Evolutionary conservation across 345 rosid genomes (phyloP).

Genomic region (Microthlaspi erraticum): DNA sequence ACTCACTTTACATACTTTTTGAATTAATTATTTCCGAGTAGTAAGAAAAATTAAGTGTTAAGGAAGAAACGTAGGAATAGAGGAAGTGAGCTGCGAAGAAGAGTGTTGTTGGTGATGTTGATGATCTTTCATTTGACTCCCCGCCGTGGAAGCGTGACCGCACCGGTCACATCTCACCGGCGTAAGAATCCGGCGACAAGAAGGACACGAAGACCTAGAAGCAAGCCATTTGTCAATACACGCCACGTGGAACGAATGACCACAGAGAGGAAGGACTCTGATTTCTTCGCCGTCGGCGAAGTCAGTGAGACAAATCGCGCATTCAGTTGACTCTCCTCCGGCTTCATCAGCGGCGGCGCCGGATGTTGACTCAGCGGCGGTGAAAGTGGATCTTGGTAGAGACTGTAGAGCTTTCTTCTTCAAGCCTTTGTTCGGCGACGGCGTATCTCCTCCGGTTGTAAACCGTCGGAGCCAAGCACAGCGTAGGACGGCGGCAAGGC

Average conservation of each 20-base stretch:
- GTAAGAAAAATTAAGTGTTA: conserved; percentile 7
- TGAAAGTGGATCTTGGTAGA: conserved; percentile 68
- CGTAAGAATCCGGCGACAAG: conserved; percentile 66
- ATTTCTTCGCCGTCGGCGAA: conserved; percentile 61
- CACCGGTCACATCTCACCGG: conserved; percentile 44
- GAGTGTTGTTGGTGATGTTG: conserved; percentile 40
- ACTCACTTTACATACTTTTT: conserved; percentile 29
- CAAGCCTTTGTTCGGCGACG: conserved; percentile 60
- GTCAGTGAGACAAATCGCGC: conserved; percentile 63
- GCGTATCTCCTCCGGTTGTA: neutral
- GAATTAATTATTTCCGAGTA: neutral
- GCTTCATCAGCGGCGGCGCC: neutral
- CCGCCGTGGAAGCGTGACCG: conserved; percentile 34
- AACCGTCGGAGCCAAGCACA: conserved; percentile 62
- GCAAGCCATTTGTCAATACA: conserved; percentile 73
- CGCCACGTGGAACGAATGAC: conserved; percentile 62
- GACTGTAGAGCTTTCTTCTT: conserved; percentile 70
- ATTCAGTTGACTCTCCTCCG: conserved; percentile 43
- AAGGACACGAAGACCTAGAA: conserved; percentile 67
- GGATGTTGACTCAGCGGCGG: conserved; percentile 33
- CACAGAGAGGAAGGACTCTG: conserved; percentile 64
- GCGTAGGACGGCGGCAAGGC: conserved; percentile 64
- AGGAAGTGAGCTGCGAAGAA: conserved; percentile 18
- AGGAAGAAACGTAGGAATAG: conserved; percentile 42
- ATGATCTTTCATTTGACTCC: conserved; percentile 20